Conservation (phyloP, 768 basidiomycete species). For the Auriscalpium orientale region DNA sequence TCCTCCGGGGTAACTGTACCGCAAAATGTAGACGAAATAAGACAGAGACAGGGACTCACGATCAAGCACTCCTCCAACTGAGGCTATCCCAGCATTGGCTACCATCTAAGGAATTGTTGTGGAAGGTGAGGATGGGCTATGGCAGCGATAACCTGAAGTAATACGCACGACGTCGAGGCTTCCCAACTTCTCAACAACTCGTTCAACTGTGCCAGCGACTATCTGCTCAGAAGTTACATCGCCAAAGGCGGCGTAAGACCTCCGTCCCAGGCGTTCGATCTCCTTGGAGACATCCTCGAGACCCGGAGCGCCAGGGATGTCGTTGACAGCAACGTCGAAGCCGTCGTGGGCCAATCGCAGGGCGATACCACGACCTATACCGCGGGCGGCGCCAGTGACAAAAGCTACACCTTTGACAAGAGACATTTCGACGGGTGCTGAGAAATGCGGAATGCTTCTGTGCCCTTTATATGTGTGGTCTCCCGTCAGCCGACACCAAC, state of each 20-base stretch:
- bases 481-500: too few species aligned
- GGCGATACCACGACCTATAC: constrained; percentile 14
- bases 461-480: too few species aligned
- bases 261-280: constrained; percentile 6
- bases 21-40: background rate
- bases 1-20: background rate
- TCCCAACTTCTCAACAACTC: constrained; percentile 3
- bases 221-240: constrained; percentile 6
- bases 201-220: constrained; percentile 1
- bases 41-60: background rate
- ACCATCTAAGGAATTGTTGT: constrained; percentile 4
- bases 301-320: constrained; percentile 1
- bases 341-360: constrained; percentile 16
- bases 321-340: constrained; percentile 13
- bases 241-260: background rate
- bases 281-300: background rate
- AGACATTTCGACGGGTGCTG: background rate
- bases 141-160: background rate
- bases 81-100: constrained; percentile 8
- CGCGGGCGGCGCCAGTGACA: constrained; percentile 16
- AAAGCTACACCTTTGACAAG: constrained; percentile 9
- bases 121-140: background rate
- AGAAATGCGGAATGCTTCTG: too few species aligned
- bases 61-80: background rate
- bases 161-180: constrained; percentile 11